Conservation (phyloP, 2,329 filamentous ascomycete species). For the Hypocreales sp. region DNA sequence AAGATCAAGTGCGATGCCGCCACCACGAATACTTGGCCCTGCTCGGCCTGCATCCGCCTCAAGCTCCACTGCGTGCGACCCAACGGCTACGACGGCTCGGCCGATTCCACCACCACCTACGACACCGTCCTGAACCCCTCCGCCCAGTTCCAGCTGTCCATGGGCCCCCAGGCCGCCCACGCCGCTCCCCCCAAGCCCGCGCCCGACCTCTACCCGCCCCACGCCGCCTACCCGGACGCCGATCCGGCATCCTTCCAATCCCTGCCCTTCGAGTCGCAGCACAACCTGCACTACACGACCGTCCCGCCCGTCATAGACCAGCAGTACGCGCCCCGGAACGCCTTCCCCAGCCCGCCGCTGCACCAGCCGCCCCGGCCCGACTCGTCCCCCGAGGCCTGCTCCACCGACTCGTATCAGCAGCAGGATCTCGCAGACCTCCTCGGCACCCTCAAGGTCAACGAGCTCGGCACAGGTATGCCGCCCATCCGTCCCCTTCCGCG, state of each 20-base stretch:
- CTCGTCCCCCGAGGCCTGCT: conserved; percentile 33
- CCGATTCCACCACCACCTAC: conserved; percentile 17
- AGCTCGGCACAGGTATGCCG: conserved; percentile 66
- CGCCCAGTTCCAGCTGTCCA: conserved; percentile 29
- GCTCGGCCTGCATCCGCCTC: conserved; percentile 79
- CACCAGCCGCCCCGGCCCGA: conserved; percentile 14
- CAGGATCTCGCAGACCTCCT: conserved; percentile 66
- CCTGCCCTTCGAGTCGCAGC: conserved; percentile 32
- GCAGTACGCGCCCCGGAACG: conserved; percentile 29
- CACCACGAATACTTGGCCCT: conserved; percentile 95
- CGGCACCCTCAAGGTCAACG: conserved; percentile 75
- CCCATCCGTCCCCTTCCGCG: neutral
- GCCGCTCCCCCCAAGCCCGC: conserved; percentile 28
- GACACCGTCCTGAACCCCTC: conserved; percentile 15
- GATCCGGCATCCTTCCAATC: conserved; percentile 27
- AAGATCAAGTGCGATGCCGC: conserved; percentile 98
- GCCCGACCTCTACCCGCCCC: conserved; percentile 31
- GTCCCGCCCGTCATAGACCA: conserved; percentile 37
- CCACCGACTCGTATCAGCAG: conserved; percentile 49
- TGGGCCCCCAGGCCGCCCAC: conserved; percentile 31
- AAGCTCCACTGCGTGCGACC: conserved; percentile 90
- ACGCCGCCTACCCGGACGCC: conserved; percentile 30
- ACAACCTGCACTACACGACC: conserved; percentile 37
- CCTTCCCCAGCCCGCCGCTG: conserved; percentile 37
- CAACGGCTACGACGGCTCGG: conserved; percentile 48